Base-by-base conservation (phyloP, 2,329 filamentous ascomycete species). In the Cercospora sp. region DNA sequence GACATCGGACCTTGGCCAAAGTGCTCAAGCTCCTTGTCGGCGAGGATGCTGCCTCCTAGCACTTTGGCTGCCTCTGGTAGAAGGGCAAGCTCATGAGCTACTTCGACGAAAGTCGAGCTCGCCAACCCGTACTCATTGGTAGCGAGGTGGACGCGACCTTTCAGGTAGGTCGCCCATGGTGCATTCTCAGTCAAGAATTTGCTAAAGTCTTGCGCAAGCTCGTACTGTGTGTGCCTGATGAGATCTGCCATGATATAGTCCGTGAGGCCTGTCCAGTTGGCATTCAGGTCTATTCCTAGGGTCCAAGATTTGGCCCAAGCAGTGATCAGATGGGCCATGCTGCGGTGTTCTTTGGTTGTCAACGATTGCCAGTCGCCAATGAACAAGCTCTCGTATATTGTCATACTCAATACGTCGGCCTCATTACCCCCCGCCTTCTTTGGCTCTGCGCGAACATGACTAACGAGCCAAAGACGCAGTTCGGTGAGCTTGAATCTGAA, bases 81-180 rank as follows among this genome's bases (percentile, higher is more conserved):
- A 20, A 69, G 57, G 13, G 72, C 64, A 20, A 78, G 66, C 8
- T 73, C 73, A 9, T 74, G 67, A 1, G 76, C 92, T 68, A 93
- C 92, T 77, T 91, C 94, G 73, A 89, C 89, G 80, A 99, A 97
- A 75, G 88, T 87, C 30, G 87, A 82, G 30, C 92, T 87, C 64
- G 95, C 94, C 45, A 87, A 84, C 67, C 88, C 86, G 77, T 89
- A 89, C 75, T 97, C 90, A 64, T 90, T 90, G 70, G 90, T 86
- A 5, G 89, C 88, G 36, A 98, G 83, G 72, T 88, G 86, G 60
- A 97, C 85, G 31, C 95, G 89, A 2, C 91, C 95, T 78, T 94
- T 92, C 4, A 98, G 86, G 76, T 99, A 99, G 5, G 82, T 85
- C 13, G 86, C 82, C 88, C 88, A 90, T 31, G 84, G 81, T 1